Evolutionary conservation across 2,329 filamentous ascomycete genomes (phyloP).

Genomic region (Epichloe brachyelytri): DNA sequence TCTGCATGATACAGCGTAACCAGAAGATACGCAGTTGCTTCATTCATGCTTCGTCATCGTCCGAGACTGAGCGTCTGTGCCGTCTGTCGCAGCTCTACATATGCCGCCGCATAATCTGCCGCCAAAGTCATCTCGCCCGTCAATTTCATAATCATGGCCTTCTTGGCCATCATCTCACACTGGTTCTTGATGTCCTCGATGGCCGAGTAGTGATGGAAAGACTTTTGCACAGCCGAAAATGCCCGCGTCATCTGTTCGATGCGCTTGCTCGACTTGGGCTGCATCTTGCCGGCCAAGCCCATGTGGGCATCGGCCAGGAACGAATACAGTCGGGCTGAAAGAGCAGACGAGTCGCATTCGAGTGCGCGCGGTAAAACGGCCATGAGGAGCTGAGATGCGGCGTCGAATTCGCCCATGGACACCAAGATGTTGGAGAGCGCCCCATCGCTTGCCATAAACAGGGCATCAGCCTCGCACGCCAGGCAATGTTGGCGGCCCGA

Average conservation of each 20-base stretch:
- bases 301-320: constrained; percentile 65
- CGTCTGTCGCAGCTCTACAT: constrained; percentile 41
- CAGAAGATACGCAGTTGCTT: neutral
- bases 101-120: constrained; percentile 54
- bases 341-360: constrained; percentile 51
- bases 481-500: constrained; percentile 61
- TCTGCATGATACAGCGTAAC: neutral
- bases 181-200: constrained; percentile 55
- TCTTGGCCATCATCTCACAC: constrained; percentile 72
- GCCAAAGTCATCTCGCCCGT: constrained; percentile 50
- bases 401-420: constrained; percentile 56
- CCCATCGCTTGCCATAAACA: constrained; percentile 60
- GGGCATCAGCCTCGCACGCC: constrained; percentile 54
- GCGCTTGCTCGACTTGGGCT: constrained; percentile 29
- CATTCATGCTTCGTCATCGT: neutral
- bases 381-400: constrained; percentile 50
- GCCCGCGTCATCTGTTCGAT: constrained; percentile 47
- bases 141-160: constrained; percentile 61
- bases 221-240: constrained; percentile 46
- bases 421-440: constrained; percentile 56
- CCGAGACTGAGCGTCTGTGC: constrained; percentile 19
- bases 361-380: constrained; percentile 64
- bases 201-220: constrained; percentile 50
- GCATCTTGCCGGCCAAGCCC: constrained; percentile 52
- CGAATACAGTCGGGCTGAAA: constrained; percentile 55